Conservation (phyloP, 169 alveolate genomes). For the Eimeria zaria region DNA sequence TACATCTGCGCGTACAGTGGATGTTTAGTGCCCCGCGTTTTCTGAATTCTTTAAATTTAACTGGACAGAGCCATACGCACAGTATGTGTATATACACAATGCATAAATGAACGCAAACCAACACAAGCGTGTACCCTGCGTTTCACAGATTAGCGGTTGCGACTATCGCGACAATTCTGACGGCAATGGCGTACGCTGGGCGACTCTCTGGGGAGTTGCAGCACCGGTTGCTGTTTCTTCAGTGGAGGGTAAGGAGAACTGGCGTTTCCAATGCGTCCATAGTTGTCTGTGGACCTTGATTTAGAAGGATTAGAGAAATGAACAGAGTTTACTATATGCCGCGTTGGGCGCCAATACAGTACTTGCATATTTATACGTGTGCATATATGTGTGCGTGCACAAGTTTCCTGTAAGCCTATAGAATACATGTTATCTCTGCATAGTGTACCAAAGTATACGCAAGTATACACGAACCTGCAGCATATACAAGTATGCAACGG, state of each 20-base stretch:
- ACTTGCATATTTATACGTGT: not conserved
- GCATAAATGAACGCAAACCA: too few relatives aligned
- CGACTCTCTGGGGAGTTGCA: constrained; percentile 73
- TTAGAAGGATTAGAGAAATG: not conserved
- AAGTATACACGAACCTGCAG: not conserved
- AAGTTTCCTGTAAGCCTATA: not conserved
- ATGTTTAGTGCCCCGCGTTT: too few relatives aligned
- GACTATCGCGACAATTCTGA: constrained; percentile 13
- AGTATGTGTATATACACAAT: too few relatives aligned
- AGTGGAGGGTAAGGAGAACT: constrained; percentile 68
- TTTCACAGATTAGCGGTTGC: constrained; percentile 14
- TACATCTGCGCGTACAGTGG: too few relatives aligned
- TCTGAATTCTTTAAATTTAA: too few relatives aligned
- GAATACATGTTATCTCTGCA: not conserved
- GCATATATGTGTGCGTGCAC: not conserved
- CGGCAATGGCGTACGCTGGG: constrained; percentile 64
- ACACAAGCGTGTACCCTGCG: too few relatives aligned
- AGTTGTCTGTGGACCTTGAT: not conserved
- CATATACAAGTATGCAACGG: not conserved
- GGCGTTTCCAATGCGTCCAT: too few relatives aligned
- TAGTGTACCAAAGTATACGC: not conserved
- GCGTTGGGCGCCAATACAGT: not conserved
- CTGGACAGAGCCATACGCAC: not conserved
- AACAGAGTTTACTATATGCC: not conserved
- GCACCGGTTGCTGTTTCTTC: constrained; percentile 71